Conservation (phyloP, 2,329 filamentous ascomycete species). For the Exophiala sp. region DNA sequence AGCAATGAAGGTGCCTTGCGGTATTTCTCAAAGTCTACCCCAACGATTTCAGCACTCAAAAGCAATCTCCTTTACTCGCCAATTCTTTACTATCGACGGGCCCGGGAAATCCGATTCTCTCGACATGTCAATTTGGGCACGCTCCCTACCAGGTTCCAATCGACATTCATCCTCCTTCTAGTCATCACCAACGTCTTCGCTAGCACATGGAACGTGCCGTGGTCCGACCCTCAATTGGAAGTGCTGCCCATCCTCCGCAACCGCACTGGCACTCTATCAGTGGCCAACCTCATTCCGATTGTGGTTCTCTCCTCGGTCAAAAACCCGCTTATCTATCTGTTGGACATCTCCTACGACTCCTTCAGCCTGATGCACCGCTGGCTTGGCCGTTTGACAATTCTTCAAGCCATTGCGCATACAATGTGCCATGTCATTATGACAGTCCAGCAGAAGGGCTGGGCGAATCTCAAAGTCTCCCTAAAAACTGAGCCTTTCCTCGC, state of each 20-base stretch:
- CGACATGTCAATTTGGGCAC: constrained; percentile 44
- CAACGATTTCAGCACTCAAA: constrained; percentile 64
- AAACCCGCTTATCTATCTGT: constrained; percentile 42
- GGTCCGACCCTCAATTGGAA: constrained; percentile 33
- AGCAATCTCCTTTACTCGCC: constrained; percentile 57
- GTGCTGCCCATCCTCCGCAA: constrained; percentile 41
- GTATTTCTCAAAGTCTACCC: constrained; percentile 65
- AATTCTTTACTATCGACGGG: constrained; percentile 43
- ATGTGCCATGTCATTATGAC: constrained; percentile 71
- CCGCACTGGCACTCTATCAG: constrained; percentile 41
- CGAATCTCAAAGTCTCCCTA: constrained; percentile 32
- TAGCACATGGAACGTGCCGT: constrained; percentile 49
- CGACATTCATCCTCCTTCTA: constrained; percentile 39
- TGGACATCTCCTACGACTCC: constrained; percentile 43
- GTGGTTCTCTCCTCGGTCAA: constrained; percentile 42
- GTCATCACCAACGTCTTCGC: constrained; percentile 45
- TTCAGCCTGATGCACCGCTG: constrained; percentile 68
- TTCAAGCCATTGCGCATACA: constrained; percentile 68
- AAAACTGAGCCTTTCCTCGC: constrained; percentile 33
- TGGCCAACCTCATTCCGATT: constrained; percentile 44
- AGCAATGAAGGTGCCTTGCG: constrained; percentile 63
- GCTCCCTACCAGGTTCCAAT: constrained; percentile 46
- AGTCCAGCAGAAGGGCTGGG: constrained; percentile 44
- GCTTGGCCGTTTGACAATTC: constrained; percentile 68
- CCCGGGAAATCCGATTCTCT: constrained; percentile 44